Evolutionary conservation across 305 asterid species (phyloP).

Genomic region (Solanum chacoense): DNA sequence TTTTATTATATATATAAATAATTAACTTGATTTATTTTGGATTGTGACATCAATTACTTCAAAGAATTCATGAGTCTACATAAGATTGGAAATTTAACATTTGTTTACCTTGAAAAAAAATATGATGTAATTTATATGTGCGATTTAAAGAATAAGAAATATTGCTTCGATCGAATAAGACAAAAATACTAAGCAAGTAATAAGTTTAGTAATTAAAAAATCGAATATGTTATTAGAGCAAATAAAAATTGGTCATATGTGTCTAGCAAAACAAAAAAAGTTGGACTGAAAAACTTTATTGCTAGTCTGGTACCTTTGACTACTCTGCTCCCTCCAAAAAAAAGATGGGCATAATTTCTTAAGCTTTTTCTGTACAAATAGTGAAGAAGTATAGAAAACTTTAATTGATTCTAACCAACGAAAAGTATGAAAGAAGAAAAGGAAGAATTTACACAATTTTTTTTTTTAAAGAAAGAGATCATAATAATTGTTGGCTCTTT

Average conservation of each 20-base stretch:
- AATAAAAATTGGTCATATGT: neutral
- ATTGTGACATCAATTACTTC: neutral
- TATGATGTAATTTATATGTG: neutral
- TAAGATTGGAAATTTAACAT: neutral
- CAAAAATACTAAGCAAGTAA: too few species aligned
- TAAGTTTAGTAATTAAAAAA: neutral
- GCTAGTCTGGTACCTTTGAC: neutral
- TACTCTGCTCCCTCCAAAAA: neutral
- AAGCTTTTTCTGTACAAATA: neutral
- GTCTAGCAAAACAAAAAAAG: neutral
- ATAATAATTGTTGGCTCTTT: neutral
- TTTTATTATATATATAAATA: too few species aligned
- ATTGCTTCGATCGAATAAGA: neutral
- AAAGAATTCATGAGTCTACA: neutral
- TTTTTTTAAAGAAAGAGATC: neutral
- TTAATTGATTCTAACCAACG: neutral
- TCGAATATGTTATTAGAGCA: neutral
- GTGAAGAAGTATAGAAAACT: neutral
- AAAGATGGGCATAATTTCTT: neutral
- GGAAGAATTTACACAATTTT: accelerated
- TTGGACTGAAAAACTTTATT: neutral
- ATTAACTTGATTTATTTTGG: neutral
- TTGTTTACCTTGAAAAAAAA: too few species aligned
- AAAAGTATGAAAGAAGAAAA: neutral
- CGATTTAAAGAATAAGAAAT: too few species aligned